Percentiles rank a stretch among this genome's conserved stretches.
phyloP scores from a whole-genome alignment of 2,329 filamentous ascomycete genomes.

The Camillea tinctor region DNA sequence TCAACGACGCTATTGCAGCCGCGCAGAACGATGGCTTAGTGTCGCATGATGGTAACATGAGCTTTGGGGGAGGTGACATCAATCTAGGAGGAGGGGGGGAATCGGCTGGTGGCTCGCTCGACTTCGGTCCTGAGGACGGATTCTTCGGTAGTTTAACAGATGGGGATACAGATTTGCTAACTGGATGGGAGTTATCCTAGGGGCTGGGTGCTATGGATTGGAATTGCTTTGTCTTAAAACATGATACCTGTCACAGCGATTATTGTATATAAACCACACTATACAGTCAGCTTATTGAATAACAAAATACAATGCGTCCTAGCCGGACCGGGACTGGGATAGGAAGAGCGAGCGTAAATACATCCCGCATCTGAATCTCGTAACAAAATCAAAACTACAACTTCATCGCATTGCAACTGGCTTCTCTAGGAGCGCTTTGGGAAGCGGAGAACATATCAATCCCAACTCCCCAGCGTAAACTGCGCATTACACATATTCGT shows the following conservation, averaged over 20 bases:
- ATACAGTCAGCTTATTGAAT: neutral
- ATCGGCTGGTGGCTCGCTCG: conserved; percentile 36
- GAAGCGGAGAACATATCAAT: too few species aligned
- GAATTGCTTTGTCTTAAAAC: neutral
- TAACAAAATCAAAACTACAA: too few species aligned
- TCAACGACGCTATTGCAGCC: conserved; percentile 44
- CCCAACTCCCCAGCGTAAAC: conserved; percentile 50
- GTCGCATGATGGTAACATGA: conserved; percentile 36
- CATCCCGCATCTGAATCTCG: too few species aligned
- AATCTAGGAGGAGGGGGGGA: conserved; percentile 32
- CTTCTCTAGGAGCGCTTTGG: too few species aligned
- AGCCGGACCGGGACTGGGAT: too few species aligned
- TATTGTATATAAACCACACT: neutral
- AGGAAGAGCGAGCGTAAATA: too few species aligned
- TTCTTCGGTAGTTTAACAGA: conserved; percentile 39
- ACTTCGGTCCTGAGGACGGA: conserved; percentile 41
- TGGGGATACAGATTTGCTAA: conserved; percentile 27
- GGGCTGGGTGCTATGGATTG: neutral
- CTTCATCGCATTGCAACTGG: too few species aligned
- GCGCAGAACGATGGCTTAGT: conserved; percentile 38
- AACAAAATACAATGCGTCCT: neutral
- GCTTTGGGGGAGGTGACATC: conserved; percentile 30
- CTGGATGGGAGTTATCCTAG: conserved; percentile 31
- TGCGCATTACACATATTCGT: conserved; percentile 64
- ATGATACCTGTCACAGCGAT: neutral